Percentiles rank a stretch among this genome's conserved stretches.
Evolutionary conservation across 306 rosid genomes (phyloP).

Genomic region (Begonia fuchsioides): DNA sequence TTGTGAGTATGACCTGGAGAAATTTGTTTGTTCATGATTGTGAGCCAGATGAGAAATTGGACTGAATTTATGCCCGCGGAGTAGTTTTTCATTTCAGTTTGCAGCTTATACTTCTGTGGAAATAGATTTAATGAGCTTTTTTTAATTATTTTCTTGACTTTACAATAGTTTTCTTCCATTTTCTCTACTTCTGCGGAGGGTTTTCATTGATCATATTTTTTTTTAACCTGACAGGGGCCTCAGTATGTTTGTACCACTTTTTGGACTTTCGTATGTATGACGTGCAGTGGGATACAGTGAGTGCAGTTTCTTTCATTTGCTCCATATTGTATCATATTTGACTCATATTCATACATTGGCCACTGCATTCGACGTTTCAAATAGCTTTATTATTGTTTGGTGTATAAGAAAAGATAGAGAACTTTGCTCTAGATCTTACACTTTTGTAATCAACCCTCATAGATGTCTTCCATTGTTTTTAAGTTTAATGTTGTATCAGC

Average conservation of each 20-base stretch:
- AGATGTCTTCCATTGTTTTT: no score
- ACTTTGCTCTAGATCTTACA: no score
- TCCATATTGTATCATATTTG: background rate
- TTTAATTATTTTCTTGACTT: background rate
- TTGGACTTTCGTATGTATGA: constrained; percentile 55
- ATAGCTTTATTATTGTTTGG: no score
- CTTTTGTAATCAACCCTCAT: no score
- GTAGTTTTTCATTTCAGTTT: background rate
- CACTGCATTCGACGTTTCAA: background rate
- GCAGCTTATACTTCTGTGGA: background rate
- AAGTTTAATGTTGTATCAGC: no score
- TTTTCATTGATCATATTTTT: background rate
- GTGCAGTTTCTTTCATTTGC: constrained; percentile 11
- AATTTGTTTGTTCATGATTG: constrained; percentile 2
- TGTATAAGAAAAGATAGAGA: no score
- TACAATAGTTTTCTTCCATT: background rate
- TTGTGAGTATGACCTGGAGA: background rate
- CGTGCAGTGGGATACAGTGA: constrained; percentile 93
- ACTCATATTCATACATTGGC: background rate
- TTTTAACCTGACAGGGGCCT: constrained; percentile 40
- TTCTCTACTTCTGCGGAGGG: no score
- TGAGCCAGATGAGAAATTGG: constrained; percentile 1
- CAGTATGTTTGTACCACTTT: constrained; percentile 72
- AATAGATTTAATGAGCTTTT: background rate
- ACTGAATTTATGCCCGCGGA: background rate